phyloP scores from a whole-genome alignment of 78 protist species.

The Anaeramoeba ignava region DNA sequence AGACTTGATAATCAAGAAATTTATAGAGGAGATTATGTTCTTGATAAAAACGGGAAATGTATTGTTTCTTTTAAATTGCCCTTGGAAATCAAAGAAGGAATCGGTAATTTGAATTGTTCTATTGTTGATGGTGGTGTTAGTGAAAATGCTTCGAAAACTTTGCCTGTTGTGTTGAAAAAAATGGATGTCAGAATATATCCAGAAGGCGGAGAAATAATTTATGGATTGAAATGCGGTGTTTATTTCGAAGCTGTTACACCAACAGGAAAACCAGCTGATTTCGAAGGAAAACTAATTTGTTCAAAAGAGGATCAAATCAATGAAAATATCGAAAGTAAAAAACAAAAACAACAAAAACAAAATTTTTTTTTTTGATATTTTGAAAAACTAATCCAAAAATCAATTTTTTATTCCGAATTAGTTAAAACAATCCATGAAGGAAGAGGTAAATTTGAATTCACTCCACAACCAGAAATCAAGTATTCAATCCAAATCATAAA shows the following conservation, averaged over 20 bases:
- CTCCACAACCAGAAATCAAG: too few relatives aligned
- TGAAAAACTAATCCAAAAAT: too few relatives aligned
- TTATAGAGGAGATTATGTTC: background rate
- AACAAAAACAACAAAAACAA: too few relatives aligned
- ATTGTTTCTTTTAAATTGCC: background rate
- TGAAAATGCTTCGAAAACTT: background rate
- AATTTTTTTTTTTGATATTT: too few relatives aligned
- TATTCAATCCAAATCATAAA: too few relatives aligned
- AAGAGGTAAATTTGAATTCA: too few relatives aligned
- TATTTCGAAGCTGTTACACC: background rate
- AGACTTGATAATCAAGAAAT: background rate
- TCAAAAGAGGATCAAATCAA: too few relatives aligned
- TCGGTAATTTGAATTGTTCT: background rate
- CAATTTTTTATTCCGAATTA: too few relatives aligned
- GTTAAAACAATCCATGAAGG: too few relatives aligned
- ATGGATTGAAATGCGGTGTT: background rate
- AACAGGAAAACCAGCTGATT: background rate
- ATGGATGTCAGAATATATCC: background rate
- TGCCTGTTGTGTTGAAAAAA: background rate
- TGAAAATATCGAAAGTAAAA: too few relatives aligned
- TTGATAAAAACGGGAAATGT: background rate
- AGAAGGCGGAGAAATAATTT: background rate
- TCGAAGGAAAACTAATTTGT: background rate
- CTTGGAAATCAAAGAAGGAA: background rate
- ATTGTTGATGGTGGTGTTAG: background rate